Conservation (phyloP, 306 rosid species). For the Alnus rubra region DNA sequence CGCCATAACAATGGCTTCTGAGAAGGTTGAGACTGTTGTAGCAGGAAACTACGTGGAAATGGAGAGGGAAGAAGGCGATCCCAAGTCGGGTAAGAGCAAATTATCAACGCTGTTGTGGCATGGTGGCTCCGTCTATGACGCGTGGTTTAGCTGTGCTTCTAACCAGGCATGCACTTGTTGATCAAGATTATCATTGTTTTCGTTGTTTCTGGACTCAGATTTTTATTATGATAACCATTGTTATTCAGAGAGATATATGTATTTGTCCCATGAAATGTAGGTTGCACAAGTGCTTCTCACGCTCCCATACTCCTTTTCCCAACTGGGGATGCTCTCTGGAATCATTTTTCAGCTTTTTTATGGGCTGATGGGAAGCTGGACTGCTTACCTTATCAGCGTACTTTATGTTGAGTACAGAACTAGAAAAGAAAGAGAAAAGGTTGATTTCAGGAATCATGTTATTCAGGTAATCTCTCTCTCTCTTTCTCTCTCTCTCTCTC, state of each 20-base stretch:
- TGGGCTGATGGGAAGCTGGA: conserved; percentile 98
- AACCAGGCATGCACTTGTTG: conserved; percentile 62
- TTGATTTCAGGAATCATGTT: conserved; percentile 92
- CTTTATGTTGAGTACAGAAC: conserved; percentile 97
- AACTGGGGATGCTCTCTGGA: conserved; percentile 92
- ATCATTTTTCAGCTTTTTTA: conserved; percentile 88
- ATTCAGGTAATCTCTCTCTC: conserved; percentile 60
- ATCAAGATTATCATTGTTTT: not conserved
- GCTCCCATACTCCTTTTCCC: conserved; percentile 95
- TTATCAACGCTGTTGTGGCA: conserved; percentile 75
- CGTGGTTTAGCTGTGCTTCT: conserved; percentile 98
- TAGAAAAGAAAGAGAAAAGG: conserved; percentile 92
- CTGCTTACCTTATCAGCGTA: conserved; percentile 90
- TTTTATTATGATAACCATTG: not conserved
- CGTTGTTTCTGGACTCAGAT: not conserved
- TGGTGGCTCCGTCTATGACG: conserved; percentile 98
- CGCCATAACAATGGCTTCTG: conserved; percentile 75
- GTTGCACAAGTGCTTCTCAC: conserved; percentile 98
- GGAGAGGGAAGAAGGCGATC: conserved; percentile 73
- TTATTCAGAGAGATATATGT: not conserved
- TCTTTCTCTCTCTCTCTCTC: not conserved
- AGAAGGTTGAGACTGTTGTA: conserved; percentile 92
- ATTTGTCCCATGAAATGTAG: conserved; percentile 41
- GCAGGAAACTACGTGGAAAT: conserved; percentile 93
- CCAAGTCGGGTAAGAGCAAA: conserved; percentile 55